A percentile compares a stretch with the other conserved stretches of the same genome.
phyloP scores from a whole-genome alignment of 805 yeast species.

The Yarrowia yakushimensis region DNA sequence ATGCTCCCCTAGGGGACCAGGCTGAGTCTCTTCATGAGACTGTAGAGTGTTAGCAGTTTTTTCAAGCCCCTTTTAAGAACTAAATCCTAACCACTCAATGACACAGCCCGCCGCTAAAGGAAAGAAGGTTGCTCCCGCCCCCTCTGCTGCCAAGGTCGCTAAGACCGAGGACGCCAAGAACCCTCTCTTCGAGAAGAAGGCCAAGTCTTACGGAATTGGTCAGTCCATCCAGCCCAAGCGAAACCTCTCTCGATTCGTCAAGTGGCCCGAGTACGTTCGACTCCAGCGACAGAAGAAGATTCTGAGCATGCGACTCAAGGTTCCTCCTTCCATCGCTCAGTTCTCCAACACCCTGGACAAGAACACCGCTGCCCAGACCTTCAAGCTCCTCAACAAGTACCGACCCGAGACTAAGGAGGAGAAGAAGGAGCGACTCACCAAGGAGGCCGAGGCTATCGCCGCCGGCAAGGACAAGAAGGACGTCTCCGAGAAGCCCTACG shows the following conservation, averaged over 20 bases:
- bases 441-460: conserved; percentile 98
- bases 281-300: conserved; percentile 99
- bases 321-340: conserved; percentile 97
- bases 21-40: conserved; percentile 31
- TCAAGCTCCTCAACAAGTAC: conserved; percentile 98
- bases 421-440: conserved; percentile 98
- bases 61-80: neutral
- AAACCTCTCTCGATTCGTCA: conserved; percentile 94
- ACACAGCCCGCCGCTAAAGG: conserved; percentile 43
- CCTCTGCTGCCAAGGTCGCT: conserved; percentile 69
- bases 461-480: conserved; percentile 97
- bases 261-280: conserved; percentile 98
- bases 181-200: conserved; percentile 86
- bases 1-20: conserved; percentile 25
- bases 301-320: conserved; percentile 92
- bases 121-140: conserved; percentile 94
- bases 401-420: conserved; percentile 96
- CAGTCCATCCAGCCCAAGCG: conserved; percentile 94
- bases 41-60: conserved; percentile 35
- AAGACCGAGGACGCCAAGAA: conserved; percentile 46
- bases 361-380: conserved; percentile 96
- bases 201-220: conserved; percentile 95
- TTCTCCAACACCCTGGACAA: conserved; percentile 95
- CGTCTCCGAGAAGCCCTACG: conserved; percentile 94
- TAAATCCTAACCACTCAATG: conserved; percentile 33